Evolutionary conservation across 2,329 filamentous ascomycete species (phyloP).

Genomic region (Aspergillus pseudoterreus): DNA sequence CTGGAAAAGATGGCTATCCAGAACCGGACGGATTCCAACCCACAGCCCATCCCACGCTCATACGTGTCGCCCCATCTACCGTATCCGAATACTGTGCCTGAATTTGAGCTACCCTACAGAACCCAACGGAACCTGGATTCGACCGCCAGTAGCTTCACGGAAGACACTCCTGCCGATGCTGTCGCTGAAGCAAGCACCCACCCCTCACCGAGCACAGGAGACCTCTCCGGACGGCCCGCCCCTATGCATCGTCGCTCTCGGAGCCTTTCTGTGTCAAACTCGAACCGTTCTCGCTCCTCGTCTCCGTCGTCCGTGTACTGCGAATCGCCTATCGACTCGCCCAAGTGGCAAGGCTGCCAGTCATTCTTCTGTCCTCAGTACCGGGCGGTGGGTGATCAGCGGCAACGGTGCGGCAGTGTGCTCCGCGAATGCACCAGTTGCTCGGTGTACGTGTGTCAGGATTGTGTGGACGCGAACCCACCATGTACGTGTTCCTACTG

Average conservation of each 20-base stretch:
- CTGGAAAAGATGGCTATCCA: conserved; percentile 46
- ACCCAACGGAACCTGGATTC: conserved; percentile 28
- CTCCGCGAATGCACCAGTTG: conserved; percentile 45
- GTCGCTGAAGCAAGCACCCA: conserved; percentile 21
- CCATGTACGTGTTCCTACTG: conserved; percentile 45
- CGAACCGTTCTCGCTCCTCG: conserved; percentile 39
- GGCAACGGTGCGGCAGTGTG: conserved; percentile 41
- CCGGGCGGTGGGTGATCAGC: conserved; percentile 42
- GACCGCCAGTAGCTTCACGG: conserved; percentile 33
- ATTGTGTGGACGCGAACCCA: conserved; percentile 39
- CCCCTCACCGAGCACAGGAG: conserved; percentile 16
- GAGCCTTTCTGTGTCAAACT: conserved; percentile 37
- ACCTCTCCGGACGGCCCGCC: conserved; percentile 17
- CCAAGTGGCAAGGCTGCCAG: conserved; percentile 46
- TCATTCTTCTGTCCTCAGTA: conserved; percentile 47
- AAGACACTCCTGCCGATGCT: conserved; percentile 27
- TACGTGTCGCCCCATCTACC: conserved; percentile 9
- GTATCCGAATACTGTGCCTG: conserved; percentile 13
- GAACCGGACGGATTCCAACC: conserved; percentile 19
- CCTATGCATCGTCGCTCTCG: conserved; percentile 29
- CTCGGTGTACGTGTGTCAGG: conserved; percentile 44
- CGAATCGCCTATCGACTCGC: conserved; percentile 33
- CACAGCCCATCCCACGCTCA: conserved; percentile 5
- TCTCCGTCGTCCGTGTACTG: conserved; percentile 37
- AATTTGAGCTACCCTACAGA: conserved; percentile 28